Evolutionary conservation across 2,329 filamentous ascomycete genomes (phyloP), one percentile per base, ranked within the genome.

Genomic region (Scytalidium lignicola): DNA sequence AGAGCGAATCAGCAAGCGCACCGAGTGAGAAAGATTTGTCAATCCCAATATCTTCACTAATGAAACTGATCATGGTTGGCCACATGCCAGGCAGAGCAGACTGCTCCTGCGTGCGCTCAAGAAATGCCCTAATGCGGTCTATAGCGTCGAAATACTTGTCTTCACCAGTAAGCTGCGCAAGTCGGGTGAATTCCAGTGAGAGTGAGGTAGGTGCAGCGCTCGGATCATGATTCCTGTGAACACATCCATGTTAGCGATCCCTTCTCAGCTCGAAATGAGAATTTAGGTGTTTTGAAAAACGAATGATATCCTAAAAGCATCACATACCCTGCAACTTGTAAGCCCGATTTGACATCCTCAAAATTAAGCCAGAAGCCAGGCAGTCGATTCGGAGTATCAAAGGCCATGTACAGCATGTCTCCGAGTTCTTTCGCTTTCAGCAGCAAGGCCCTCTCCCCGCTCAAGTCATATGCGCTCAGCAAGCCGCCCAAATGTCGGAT

Each of bases 51-150:
- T 61, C 58, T 37, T 58, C 47, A 10, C 75, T 77, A 53, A 67
- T 64, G 0, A 67, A 67, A 54, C 80, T 71, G 21, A 85, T 65
- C 13, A 71, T 65, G 1, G 79, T 66, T 1, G 83, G 82, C 80
- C 81, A 86, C 69, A 86, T 72, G 4, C 82, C 83, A 0, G 82
- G 81, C 22, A 85, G 61, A n/a, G 65, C 66, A 2, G 80, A 84
- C 5, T 67, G 58, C 46, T 71, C 68, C 58, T 86, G 82, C 52
- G 70, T 69, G 46, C 67, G 65, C 52, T 80, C 78, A n/a, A 86
- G 70, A 50, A 76, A 70, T 51, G 82, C 72, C 19, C 74, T 73
- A 47, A 86, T 75, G 41, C 80, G 72, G 56, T 81, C 72, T 2
- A 80, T 69, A 7, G 78, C 81, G 63, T 85, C 82, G 58, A 80